These are phyloP conservation scores for Globisporangium abappressorium DNA, from an alignment of 352 stramenopile species.

Conservation along the genomic window DNA sequence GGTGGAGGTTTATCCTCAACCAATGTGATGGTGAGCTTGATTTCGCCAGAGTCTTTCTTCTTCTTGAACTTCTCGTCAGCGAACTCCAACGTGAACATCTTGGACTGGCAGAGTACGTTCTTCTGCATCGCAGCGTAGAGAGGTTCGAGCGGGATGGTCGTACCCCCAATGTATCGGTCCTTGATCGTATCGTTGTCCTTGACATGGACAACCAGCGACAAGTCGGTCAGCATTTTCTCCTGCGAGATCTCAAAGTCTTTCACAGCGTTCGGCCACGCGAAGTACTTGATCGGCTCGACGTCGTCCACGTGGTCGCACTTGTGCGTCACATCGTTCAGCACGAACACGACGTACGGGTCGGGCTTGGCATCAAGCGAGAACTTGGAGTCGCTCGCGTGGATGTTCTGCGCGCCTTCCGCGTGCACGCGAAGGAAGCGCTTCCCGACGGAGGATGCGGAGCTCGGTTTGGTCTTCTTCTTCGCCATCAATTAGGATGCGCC, in stretches of 20 bases:
- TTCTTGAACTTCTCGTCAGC: constrained; percentile 45
- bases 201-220: constrained; percentile 34
- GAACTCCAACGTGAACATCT: constrained; percentile 39
- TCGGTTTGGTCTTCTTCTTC: constrained; percentile 7
- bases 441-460: neutral
- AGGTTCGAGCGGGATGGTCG: constrained; percentile 27
- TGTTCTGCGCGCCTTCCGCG: constrained; percentile 33
- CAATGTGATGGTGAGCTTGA: constrained; percentile 44
- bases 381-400: constrained; percentile 27
- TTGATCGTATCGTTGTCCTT: constrained; percentile 48
- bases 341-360: constrained; percentile 44
- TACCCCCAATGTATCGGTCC: constrained; percentile 48
- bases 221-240: constrained; percentile 13
- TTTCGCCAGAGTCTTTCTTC: constrained; percentile 28
- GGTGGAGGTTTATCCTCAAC: constrained; percentile 18
- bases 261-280: constrained; percentile 41
- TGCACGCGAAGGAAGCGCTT: constrained; percentile 28
- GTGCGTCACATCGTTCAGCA: constrained; percentile 27
- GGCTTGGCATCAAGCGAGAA: constrained; percentile 36
- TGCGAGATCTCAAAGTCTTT: constrained; percentile 32
- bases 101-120: constrained; percentile 27
- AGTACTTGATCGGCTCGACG: constrained; percentile 40
- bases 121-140: constrained; percentile 17
- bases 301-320: constrained; percentile 34
- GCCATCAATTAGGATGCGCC: neutral